A percentile compares a stretch with the other conserved stretches of the same genome.
phyloP scores from a whole-genome alignment of 345 rosid species.

The Murraya koenigii region DNA sequence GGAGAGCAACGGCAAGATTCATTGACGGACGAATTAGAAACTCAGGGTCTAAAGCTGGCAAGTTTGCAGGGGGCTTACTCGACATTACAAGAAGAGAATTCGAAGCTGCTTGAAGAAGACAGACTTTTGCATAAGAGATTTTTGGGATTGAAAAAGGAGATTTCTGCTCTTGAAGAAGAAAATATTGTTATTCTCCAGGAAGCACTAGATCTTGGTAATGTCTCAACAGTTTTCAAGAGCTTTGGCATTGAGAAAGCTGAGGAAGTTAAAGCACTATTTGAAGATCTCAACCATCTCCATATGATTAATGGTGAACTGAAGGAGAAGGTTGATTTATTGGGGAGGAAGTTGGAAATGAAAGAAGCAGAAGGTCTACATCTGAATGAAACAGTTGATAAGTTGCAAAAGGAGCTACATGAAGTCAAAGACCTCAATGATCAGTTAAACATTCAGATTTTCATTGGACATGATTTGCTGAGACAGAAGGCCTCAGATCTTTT shows the following conservation, averaged over 20 bases:
- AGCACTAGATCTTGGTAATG: constrained; percentile 42
- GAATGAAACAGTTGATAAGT: constrained; percentile 43
- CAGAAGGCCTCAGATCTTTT: constrained; percentile 57
- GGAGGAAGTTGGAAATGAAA: constrained; percentile 44
- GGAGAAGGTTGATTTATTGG: constrained; percentile 47
- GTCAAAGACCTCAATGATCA: constrained; percentile 53
- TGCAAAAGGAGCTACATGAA: constrained; percentile 54
- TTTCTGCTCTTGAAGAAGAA: constrained; percentile 55
- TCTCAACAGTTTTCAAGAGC: constrained; percentile 51
- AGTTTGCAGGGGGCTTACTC: constrained; percentile 48
- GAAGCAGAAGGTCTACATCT: constrained; percentile 45
- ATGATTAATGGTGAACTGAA: constrained; percentile 37
- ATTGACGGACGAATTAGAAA: constrained; percentile 42
- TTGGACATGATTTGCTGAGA: constrained; percentile 51
- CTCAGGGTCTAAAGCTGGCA: constrained; percentile 36
- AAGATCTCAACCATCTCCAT: constrained; percentile 36
- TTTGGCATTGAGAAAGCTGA: constrained; percentile 52
- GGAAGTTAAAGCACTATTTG: constrained; percentile 47
- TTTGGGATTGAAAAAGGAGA: constrained; percentile 46
- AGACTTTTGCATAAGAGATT: constrained; percentile 39
- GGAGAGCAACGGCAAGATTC: constrained; percentile 39
- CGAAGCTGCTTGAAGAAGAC: constrained; percentile 44
- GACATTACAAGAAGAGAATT: constrained; percentile 50
- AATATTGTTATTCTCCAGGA: constrained; percentile 45
- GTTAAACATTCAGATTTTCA: constrained; percentile 48